Conservation (phyloP, 2,329 filamentous ascomycete genomes). For the Lecanicillium sp. region DNA sequence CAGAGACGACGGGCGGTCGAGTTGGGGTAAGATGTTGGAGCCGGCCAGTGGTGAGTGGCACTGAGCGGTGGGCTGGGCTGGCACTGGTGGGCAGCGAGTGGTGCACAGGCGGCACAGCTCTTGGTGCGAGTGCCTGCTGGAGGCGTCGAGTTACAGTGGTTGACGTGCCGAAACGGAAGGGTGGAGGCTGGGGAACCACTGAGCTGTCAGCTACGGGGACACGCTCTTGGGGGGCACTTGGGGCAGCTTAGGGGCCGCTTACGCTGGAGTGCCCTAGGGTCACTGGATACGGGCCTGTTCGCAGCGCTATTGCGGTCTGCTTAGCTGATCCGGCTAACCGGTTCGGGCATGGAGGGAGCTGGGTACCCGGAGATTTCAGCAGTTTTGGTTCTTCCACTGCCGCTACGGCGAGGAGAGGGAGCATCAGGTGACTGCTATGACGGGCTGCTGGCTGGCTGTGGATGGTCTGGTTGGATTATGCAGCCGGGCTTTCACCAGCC, state of each 20-base stretch:
- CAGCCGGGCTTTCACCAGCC: not conserved
- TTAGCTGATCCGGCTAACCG: slow-evolving; percentile 3
- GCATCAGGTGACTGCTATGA: slow-evolving; percentile 5
- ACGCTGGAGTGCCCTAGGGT: not conserved
- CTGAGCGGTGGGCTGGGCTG: not conserved
- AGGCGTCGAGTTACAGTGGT: not conserved
- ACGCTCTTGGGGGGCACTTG: not conserved
- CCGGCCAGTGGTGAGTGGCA: too few species aligned
- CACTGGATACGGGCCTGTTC: not conserved
- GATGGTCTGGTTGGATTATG: not conserved
- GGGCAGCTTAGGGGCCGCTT: not conserved
- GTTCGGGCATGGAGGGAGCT: slow-evolving; percentile 3
- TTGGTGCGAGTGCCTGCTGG: not conserved
- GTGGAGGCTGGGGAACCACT: not conserved
- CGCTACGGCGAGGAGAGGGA: not conserved
- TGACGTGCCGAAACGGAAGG: slow-evolving; percentile 1
- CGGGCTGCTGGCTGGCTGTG: not conserved
- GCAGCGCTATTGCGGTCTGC: not conserved
- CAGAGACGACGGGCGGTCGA: too few species aligned
- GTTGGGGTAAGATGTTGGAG: slow-evolving; percentile 10
- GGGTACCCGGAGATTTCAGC: not conserved
- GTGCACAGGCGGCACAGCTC: not conserved
- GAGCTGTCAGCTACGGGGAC: slow-evolving; percentile 2
- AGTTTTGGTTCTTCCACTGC: not conserved
- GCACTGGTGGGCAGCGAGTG: not conserved